phyloP scores from a whole-genome alignment of 1,139 yeast species.

The Hyphopichia fennica region DNA sequence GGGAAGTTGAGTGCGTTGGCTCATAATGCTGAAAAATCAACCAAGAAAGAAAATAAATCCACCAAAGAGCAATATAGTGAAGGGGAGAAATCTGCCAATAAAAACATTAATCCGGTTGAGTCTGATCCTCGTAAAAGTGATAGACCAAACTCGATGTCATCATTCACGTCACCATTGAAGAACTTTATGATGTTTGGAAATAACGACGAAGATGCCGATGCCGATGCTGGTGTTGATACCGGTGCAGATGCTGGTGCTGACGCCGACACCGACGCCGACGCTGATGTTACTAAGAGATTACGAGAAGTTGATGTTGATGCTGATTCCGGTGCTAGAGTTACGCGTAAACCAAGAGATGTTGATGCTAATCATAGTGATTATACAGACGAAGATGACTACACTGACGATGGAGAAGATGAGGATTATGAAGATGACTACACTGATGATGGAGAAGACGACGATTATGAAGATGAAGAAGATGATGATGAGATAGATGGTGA shows the following conservation, averaged over 20 bases:
- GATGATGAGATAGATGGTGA: constrained; percentile 11
- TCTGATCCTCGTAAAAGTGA: constrained; percentile 12
- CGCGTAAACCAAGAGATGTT: too few species aligned
- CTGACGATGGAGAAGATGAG: constrained; percentile 11
- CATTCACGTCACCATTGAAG: constrained; percentile 46
- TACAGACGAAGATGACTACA: constrained; percentile 8
- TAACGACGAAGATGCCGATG: constrained; percentile 8
- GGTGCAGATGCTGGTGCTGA: constrained; percentile 5
- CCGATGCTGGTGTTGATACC: constrained; percentile 10
- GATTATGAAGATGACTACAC: neutral
- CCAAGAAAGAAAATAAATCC: neutral
- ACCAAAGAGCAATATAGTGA: neutral
- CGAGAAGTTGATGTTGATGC: neutral
- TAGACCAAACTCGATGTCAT: constrained; percentile 35
- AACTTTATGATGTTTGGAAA: constrained; percentile 41
- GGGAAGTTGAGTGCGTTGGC: neutral
- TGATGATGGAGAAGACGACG: constrained; percentile 9
- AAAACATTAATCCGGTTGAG: neutral
- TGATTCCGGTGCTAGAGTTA: too few species aligned
- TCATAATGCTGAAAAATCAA: neutral
- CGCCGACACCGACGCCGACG: constrained; percentile 4
- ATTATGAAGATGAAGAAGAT: constrained; percentile 8
- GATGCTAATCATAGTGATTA: constrained; percentile 17
- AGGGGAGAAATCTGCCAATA: constrained; percentile 1
- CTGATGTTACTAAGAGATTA: constrained; percentile 8